Evolutionary conservation across 2,329 filamentous ascomycete species (phyloP), one percentile per base, ranked within the genome.

Genomic region (Metarhizium humberi): DNA sequence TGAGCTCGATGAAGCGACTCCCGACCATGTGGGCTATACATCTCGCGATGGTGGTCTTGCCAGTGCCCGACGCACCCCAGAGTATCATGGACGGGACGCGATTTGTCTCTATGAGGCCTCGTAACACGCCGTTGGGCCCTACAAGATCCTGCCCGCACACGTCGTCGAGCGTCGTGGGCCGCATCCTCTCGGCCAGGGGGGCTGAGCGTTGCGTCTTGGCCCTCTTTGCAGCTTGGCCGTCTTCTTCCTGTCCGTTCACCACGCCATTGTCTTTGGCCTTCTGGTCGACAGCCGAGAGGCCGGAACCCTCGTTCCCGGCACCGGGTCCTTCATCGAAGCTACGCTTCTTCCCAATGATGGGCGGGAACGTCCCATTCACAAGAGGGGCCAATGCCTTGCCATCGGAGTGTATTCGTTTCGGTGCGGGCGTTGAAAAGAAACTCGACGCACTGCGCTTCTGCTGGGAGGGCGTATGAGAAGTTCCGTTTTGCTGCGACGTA

Each of bases 81-180:
- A 99, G 77, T 45, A 99, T 91, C 90, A 99, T 96, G 14, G 90
- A 95, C 0, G 94, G 92, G 36, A 97, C 84, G 5, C 87, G 81
- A 64, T 94, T 86, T 57, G 87, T 80, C 65, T 96, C 88, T 61
- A 99, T 95, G 57, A 97, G 79, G 34, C 86, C 85, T 4, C 92
- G 85, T 47, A 99, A 77, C 6, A 97, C 83, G n/a, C 94, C 94
- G 36, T 84, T 75, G 0, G 84, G 82, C 0, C 91, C 92, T 2
- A 99, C 92, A 0, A 99, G 82, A 48, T 96, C 90, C 72, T 99
- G 94, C 0, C 94, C 94, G 60, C 79, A 91, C 3, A 97, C 88
- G 16, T 96, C 86, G 65, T 96, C 89, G 7, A 99, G 79, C 0
- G 79, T 88, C 55, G 78, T 79, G 2, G 94, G 94, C 4, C 94